These are phyloP conservation scores for Chrysosporium queenslandicum DNA, from an alignment of 2,329 filamentous ascomycete genomes.

Conservation along the genomic window DNA sequence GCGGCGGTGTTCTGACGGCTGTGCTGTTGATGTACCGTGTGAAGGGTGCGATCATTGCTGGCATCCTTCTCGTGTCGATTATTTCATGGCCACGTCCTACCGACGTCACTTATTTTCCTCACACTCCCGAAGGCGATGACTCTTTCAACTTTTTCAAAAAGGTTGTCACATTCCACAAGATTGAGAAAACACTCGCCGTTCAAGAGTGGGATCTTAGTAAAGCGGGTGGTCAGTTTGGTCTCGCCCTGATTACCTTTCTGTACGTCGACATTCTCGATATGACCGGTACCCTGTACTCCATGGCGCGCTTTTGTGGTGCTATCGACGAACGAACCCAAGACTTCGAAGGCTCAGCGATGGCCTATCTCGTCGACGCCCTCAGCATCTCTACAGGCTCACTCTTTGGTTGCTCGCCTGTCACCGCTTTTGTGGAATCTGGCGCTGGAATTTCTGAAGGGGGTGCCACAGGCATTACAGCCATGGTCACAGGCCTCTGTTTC, in stretches of 20 bases:
- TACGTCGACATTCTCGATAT: slow-evolving; percentile 85
- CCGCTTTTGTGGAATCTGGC: slow-evolving; percentile 80
- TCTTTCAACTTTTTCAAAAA: slow-evolving; percentile 79
- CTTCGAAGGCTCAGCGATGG: slow-evolving; percentile 74
- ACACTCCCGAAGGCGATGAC: slow-evolving; percentile 57
- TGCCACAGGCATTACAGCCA: slow-evolving; percentile 72
- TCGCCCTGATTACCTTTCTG: slow-evolving; percentile 78
- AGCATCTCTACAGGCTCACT: slow-evolving; percentile 70
- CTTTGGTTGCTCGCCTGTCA: slow-evolving; percentile 69
- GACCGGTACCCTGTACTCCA: slow-evolving; percentile 78
- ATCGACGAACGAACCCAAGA: slow-evolving; percentile 76
- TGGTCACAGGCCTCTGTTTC: slow-evolving; percentile 70
- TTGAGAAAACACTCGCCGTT: slow-evolving; percentile 56
- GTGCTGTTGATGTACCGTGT: slow-evolving; percentile 76
- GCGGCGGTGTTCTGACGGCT: slow-evolving; percentile 68
- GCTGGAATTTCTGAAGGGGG: slow-evolving; percentile 83
- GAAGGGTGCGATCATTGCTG: slow-evolving; percentile 75
- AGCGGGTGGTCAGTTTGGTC: slow-evolving; percentile 65
- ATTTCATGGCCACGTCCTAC: slow-evolving; percentile 79
- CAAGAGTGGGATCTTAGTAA: slow-evolving; percentile 62
- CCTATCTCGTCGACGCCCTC: slow-evolving; percentile 75
- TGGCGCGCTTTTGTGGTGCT: slow-evolving; percentile 72
- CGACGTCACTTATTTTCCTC: slow-evolving; percentile 68
- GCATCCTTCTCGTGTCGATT: slow-evolving; percentile 73
- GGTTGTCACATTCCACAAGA: slow-evolving; percentile 74